Base-by-base conservation (phyloP, 2,329 filamentous ascomycete genomes). In the Neofusicoccum umdonicola region DNA sequence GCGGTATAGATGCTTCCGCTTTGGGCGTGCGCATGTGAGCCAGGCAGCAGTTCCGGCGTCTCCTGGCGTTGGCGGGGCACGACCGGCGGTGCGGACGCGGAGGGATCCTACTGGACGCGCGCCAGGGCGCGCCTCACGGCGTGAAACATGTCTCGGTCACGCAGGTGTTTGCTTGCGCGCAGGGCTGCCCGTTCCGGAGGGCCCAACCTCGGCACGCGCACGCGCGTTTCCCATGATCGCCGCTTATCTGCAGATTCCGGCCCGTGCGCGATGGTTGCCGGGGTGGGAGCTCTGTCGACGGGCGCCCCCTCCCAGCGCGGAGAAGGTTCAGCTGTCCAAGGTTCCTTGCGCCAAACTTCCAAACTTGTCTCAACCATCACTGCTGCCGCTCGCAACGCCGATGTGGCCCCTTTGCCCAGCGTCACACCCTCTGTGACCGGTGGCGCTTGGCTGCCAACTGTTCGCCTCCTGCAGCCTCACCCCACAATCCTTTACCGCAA, bases 391-490 rank as follows among this genome's bases (percentile, higher is more conserved):
- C 54, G 39, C 41, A 58, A 44, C 54, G 54, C 54, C 22, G 54
- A 60, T 60, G 56, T 60, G 42, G 56, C 41, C 56, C 9, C 56
- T 47, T 27, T 60, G n/a, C 34, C 41, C 56, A 47, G 56, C 56
- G 56, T 60, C 56, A 60, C 56, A 37, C n/a, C 42, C 42, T 60
- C 31, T 15, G 56, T 60, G 56, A 60, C 56, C 27, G 56, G 27
- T 17, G 56, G 56, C 31, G 54, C 56, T 57, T 35, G 56, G 56
- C 56, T 47, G 56, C 41, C 56, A 8, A 35, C 42, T 37, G 41
- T 60, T 47, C 41, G 41, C 56, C 41, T 60, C 56, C 56, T 60
- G 56, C 45, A 63, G 48, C 48, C 61, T 63, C 50, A 44, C 54
- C 27, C 48, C 61, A 51, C 31, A 42, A 37, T 54, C 22, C 39